Evolutionary conservation across 805 yeast species (phyloP).

Genomic region (Schizosaccharomyces cryophilus): DNA sequence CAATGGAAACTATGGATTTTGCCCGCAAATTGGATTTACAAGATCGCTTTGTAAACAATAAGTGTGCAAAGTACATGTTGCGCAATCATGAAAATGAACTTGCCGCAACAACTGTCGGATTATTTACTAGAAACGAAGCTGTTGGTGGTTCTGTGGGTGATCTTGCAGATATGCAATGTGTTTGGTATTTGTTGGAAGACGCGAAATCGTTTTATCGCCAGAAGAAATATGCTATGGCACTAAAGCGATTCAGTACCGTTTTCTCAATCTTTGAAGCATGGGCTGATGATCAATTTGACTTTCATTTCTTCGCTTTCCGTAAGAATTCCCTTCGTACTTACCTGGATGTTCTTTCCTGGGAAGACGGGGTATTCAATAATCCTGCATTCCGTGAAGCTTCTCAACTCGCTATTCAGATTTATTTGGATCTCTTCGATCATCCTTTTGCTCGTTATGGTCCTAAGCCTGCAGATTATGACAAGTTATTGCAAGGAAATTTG

Average conservation of each 20-base stretch:
- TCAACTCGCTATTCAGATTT: slow-evolving; percentile 34
- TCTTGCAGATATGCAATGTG: slow-evolving; percentile 69
- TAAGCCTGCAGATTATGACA: slow-evolving; percentile 6
- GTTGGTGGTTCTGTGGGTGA: slow-evolving; percentile 66
- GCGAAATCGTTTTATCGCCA: slow-evolving; percentile 59
- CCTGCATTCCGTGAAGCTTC: slow-evolving; percentile 43
- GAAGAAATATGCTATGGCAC: slow-evolving; percentile 41
- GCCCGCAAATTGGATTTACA: slow-evolving; percentile 63
- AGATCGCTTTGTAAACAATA: slow-evolving; percentile 77
- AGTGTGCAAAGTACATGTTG: slow-evolving; percentile 58
- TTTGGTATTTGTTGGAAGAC: slow-evolving; percentile 65
- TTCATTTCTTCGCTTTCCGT: slow-evolving; percentile 78
- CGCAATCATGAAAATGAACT: slow-evolving; percentile 51
- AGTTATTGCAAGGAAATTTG: slow-evolving; percentile 9
- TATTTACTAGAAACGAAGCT: slow-evolving; percentile 71
- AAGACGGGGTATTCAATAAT: slow-evolving; percentile 40
- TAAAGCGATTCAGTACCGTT: slow-evolving; percentile 52
- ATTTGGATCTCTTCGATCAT: slow-evolving; percentile 20
- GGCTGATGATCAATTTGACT: slow-evolving; percentile 70
- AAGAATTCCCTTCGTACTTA: slow-evolving; percentile 78
- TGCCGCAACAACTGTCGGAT: slow-evolving; percentile 47
- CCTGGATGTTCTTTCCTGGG: slow-evolving; percentile 58
- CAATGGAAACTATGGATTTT: slow-evolving; percentile 38
- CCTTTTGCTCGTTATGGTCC: slow-evolving; percentile 4
- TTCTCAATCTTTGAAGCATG: slow-evolving; percentile 44